Evolutionary conservation across 1,139 yeast genomes (phyloP).

Genomic region (Meyerozyma carpophila): DNA sequence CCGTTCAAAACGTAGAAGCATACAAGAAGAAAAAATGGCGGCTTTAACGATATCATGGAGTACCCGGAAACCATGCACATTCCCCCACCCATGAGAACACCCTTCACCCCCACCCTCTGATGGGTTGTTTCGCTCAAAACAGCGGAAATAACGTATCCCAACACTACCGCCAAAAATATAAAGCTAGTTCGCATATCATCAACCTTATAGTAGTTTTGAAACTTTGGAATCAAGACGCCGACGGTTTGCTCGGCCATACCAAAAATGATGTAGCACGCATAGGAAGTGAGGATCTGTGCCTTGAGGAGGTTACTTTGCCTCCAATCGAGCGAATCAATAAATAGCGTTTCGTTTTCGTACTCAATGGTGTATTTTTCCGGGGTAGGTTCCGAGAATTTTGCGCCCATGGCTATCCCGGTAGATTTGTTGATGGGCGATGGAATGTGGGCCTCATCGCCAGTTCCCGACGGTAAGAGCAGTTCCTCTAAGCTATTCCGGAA

Average conservation of each 20-base stretch:
- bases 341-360: conserved; percentile 23
- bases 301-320: conserved; percentile 27
- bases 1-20: conserved; percentile 43
- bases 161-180: conserved; percentile 28
- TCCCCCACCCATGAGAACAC: conserved; percentile 32
- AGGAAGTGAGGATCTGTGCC: conserved; percentile 36
- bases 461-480: not conserved
- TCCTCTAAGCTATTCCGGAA: not conserved
- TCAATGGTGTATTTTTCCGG: conserved; percentile 10
- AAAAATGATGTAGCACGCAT: conserved; percentile 33
- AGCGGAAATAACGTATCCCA: conserved; percentile 40
- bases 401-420: not conserved
- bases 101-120: conserved; percentile 29
- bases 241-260: conserved; percentile 57
- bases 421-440: not conserved
- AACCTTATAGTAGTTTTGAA: conserved; percentile 40
- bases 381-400: not conserved
- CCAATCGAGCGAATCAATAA: conserved; percentile 38
- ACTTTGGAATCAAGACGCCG: conserved; percentile 49
- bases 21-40: conserved; percentile 34
- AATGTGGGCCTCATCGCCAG: not conserved
- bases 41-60: conserved; percentile 21
- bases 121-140: conserved; percentile 28
- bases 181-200: conserved; percentile 35
- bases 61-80: conserved; percentile 26